These are phyloP conservation scores for Pythium sukuiense DNA, from an alignment of 352 stramenopile genomes.

Conservation along the genomic window DNA sequence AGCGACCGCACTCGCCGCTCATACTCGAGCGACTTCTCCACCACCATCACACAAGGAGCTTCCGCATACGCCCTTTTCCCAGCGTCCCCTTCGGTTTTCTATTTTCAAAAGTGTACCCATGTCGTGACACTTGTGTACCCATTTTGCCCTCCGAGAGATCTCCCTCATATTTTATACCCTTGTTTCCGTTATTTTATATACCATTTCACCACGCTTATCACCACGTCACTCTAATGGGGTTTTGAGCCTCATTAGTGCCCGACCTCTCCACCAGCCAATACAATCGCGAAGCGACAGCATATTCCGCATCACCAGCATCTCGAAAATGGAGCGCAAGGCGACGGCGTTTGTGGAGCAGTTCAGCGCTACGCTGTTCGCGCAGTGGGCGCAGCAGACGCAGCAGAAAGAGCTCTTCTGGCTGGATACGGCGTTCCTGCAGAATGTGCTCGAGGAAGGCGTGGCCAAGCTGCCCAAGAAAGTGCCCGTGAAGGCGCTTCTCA, in stretches of 20 bases:
- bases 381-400: conserved; percentile 40
- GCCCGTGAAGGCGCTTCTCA: conserved; percentile 46
- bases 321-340: conserved; percentile 43
- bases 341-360: conserved; percentile 65
- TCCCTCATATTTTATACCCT: conserved; percentile 15
- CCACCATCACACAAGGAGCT: conserved; percentile 18
- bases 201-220: not conserved
- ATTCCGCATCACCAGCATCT: not conserved
- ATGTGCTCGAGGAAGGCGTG: conserved; percentile 52
- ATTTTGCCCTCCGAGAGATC: not conserved
- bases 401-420: conserved; percentile 54
- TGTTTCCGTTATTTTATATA: not conserved
- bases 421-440: conserved; percentile 36
- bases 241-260: not conserved
- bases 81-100: not conserved
- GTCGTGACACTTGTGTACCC: not conserved
- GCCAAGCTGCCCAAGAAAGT: conserved; percentile 55
- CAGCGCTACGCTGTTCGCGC: conserved; percentile 47
- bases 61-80: no score
- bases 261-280: not conserved
- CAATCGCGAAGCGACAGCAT: not conserved
- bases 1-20: conserved; percentile 46
- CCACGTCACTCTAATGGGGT: not conserved
- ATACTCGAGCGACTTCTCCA: conserved; percentile 34
- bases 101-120: conserved; percentile 11